Evolutionary conservation across 192 early-diverging fungal species (phyloP).

Genomic region (Coemansia sp.): DNA sequence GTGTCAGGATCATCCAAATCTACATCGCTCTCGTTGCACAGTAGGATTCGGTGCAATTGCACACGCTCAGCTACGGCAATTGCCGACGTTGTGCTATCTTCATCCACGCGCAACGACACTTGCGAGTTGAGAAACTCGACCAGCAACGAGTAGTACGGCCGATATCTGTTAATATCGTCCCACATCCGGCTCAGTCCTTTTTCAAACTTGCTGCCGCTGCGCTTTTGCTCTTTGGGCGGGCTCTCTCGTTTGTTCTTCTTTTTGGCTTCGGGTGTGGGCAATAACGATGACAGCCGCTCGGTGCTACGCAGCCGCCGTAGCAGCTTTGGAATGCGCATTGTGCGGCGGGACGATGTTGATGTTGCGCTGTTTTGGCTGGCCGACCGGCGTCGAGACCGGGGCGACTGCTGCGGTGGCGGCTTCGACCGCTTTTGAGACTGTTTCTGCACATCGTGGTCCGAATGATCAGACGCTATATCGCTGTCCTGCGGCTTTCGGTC

Average conservation of each 20-base stretch:
- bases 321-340: constrained; percentile 29
- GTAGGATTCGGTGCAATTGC: constrained; percentile 42
- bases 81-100: constrained; percentile 38
- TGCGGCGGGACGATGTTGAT: constrained; percentile 28
- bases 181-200: constrained; percentile 38
- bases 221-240: neutral
- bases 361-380: constrained; percentile 24
- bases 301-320: constrained; percentile 36
- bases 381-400: constrained; percentile 6
- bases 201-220: constrained; percentile 40
- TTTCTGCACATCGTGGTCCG: neutral
- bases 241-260: neutral
- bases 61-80: constrained; percentile 49
- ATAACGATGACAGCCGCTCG: constrained; percentile 15
- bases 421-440: neutral
- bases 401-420: neutral
- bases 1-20: neutral
- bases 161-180: constrained; percentile 50
- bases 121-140: constrained; percentile 57
- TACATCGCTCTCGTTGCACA: constrained; percentile 37
- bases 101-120: constrained; percentile 52
- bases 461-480: neutral
- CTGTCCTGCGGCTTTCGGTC: neutral
- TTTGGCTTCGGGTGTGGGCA: neutral
- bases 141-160: constrained; percentile 43